These are phyloP conservation scores for Candida corydali DNA, from an alignment of 805 yeast species.

Conservation along the genomic window DNA sequence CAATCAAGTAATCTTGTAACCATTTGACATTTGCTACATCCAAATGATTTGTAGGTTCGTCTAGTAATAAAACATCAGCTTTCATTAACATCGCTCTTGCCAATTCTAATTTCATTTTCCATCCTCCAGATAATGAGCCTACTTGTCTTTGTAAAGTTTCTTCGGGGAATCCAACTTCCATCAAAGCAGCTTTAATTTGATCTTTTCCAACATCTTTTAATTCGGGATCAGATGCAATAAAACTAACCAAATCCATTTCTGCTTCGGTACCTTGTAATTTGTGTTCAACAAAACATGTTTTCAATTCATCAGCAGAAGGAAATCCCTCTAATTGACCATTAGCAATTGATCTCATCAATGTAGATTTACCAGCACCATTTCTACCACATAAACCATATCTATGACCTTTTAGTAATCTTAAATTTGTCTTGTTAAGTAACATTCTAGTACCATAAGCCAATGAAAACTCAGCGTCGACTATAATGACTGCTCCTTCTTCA, in stretches of 20 bases:
- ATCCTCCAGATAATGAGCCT: conserved; percentile 95
- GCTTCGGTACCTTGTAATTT: conserved; percentile 93
- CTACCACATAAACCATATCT: conserved; percentile 97
- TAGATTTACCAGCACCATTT: conserved; percentile 98
- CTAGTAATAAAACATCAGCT: conserved; percentile 90
- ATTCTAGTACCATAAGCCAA: conserved; percentile 96
- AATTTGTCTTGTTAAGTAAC: conserved; percentile 88
- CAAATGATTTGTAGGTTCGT: conserved; percentile 98
- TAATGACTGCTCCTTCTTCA: conserved; percentile 78
- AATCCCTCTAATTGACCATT: conserved; percentile 97
- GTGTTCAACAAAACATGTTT: conserved; percentile 97
- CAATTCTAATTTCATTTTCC: conserved; percentile 98
- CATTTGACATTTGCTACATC: conserved; percentile 92
- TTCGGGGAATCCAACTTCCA: conserved; percentile 85
- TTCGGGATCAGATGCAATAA: conserved; percentile 88
- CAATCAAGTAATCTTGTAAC: conserved; percentile 83
- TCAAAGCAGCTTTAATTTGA: conserved; percentile 73
- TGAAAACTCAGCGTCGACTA: conserved; percentile 92
- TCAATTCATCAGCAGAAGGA: conserved; percentile 81
- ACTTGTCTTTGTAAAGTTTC: conserved; percentile 87
- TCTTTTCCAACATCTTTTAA: conserved; percentile 57
- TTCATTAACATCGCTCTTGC: conserved; percentile 99
- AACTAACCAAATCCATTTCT: conserved; percentile 79
- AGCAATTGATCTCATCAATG: conserved; percentile 94
- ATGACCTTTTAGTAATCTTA: conserved; percentile 88